phyloP scores from a whole-genome alignment of 2,329 filamentous ascomycete genomes.

The Talaromyces sp. region DNA sequence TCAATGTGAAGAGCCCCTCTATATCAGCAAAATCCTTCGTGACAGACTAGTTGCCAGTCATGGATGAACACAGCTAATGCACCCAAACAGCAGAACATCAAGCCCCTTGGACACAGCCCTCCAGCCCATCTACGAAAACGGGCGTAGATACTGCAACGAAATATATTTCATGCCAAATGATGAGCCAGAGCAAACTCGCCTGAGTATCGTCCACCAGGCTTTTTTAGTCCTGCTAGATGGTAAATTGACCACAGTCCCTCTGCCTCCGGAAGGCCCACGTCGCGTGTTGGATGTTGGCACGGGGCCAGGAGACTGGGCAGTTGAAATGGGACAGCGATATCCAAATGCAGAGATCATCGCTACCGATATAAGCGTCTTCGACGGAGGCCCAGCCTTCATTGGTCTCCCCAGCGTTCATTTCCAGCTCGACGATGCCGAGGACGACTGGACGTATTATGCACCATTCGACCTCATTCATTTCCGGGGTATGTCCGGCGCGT shows the following conservation, averaged over 20 bases:
- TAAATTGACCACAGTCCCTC: constrained; percentile 30
- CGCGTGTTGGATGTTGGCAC: constrained; percentile 46
- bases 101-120: constrained; percentile 40
- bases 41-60: not conserved
- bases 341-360: constrained; percentile 48
- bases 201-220: constrained; percentile 61
- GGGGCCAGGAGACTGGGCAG: constrained; percentile 50
- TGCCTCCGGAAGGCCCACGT: constrained; percentile 25
- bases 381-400: constrained; percentile 35
- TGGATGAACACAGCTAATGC: not conserved
- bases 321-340: constrained; percentile 44
- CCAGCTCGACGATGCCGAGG: constrained; percentile 49
- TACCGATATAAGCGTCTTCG: constrained; percentile 42
- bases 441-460: constrained; percentile 48
- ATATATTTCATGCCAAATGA: constrained; percentile 66
- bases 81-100: constrained; percentile 21
- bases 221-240: constrained; percentile 48
- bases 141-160: constrained; percentile 58
- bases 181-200: constrained; percentile 60
- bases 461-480: constrained; percentile 51
- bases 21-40: not conserved
- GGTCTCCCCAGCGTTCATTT: constrained; percentile 44
- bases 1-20: constrained; percentile 26
- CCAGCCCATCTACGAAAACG: constrained; percentile 58
- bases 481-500: constrained; percentile 47